Conservation (phyloP, 225 moss, liverwort and hornwort genomes). For the Marchantia paleacea region DNA sequence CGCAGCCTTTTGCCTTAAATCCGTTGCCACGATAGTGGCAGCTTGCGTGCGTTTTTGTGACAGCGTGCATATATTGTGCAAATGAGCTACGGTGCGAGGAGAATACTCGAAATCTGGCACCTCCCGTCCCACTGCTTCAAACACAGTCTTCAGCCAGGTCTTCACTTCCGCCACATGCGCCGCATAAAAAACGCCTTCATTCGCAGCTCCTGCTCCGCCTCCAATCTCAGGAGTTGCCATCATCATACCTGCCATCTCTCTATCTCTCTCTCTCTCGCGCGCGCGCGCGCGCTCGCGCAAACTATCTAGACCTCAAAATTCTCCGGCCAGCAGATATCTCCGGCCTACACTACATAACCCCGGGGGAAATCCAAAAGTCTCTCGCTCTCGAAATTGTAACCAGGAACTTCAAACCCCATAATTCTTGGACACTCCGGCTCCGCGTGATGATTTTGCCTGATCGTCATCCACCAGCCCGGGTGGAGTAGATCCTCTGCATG, state of each 20-base stretch:
- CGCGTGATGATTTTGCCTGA: too few species aligned
- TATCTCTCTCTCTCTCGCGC: neutral
- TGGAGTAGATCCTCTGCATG: too few species aligned
- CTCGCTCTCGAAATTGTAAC: too few species aligned
- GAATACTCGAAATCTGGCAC: constrained; percentile 97
- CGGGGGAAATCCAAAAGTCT: too few species aligned
- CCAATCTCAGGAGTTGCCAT: constrained; percentile 40
- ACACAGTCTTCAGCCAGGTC: constrained; percentile 83
- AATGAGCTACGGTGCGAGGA: constrained; percentile 75
- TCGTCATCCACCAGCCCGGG: too few species aligned
- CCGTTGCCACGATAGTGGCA: constrained; percentile 82
- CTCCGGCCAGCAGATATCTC: too few species aligned
- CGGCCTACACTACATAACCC: too few species aligned
- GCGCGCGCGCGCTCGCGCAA: neutral
- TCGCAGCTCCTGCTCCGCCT: constrained; percentile 34
- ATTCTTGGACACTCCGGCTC: too few species aligned
- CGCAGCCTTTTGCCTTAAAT: constrained; percentile 80
- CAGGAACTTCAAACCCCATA: too few species aligned
- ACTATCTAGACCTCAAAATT: too few species aligned
- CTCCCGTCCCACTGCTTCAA: constrained; percentile 87
- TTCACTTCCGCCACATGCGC: constrained; percentile 90
- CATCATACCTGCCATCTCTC: constrained; percentile 24
- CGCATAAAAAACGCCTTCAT: constrained; percentile 77
- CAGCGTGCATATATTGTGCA: constrained; percentile 74
- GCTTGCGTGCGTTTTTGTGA: constrained; percentile 96